Percentiles rank a stretch among this genome's conserved stretches.
Evolutionary conservation across 768 basidiomycete genomes (phyloP).

Genomic region (Polyporus arcularius): DNA sequence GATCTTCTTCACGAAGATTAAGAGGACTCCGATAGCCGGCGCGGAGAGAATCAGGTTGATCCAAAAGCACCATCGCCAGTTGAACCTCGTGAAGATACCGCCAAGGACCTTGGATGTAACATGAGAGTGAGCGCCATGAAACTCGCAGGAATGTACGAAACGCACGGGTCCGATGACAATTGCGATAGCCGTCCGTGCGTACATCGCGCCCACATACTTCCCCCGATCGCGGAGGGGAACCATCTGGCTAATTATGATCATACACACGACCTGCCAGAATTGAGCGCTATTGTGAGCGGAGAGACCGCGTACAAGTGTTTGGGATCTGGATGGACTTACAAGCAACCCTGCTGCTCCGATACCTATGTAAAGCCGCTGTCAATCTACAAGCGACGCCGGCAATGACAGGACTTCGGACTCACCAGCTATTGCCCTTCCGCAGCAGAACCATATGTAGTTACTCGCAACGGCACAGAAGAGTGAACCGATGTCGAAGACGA

Average conservation of each 20-base stretch:
- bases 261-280: background rate
- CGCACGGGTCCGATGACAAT: constrained; percentile 7
- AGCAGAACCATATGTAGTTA: constrained; percentile 7
- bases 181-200: constrained; percentile 2
- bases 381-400: background rate
- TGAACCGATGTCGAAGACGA: constrained; percentile 5
- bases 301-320: background rate
- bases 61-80: constrained; percentile 33
- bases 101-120: background rate
- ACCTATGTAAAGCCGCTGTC: background rate
- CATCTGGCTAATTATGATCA: constrained; percentile 12
- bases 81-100: constrained; percentile 25
- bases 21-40: constrained; percentile 20
- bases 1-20: constrained; percentile 24
- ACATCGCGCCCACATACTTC: constrained; percentile 7
- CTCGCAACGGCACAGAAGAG: background rate
- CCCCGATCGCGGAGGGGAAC: constrained; percentile 11
- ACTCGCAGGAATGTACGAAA: background rate
- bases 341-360: constrained; percentile 7
- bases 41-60: constrained; percentile 23
- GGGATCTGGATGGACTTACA: background rate
- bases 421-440: constrained; percentile 4
- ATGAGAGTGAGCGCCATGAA: background rate
- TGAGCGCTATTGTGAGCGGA: background rate
- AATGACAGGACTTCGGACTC: background rate